Evolutionary conservation across 768 basidiomycete genomes (phyloP).

Genomic region (Kwoniella shandongensis): DNA sequence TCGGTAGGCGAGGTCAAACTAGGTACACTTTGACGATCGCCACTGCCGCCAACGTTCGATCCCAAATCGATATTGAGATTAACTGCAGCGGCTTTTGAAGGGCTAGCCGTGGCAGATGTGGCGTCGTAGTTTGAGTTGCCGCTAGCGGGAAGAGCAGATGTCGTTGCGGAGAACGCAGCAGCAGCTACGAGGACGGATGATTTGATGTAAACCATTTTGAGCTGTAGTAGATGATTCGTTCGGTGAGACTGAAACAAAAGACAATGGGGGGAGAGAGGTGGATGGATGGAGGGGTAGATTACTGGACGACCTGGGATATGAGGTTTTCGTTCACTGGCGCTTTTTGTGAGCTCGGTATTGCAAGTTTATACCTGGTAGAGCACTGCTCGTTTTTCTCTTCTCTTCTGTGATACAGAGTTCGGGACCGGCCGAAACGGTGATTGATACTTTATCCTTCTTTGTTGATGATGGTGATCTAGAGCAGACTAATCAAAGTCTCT

Average conservation of each 20-base stretch:
- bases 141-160: slow-evolving; percentile 13
- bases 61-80: slow-evolving; percentile 12
- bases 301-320: slow-evolving; percentile 14
- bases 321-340: background rate
- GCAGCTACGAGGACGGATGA: slow-evolving; percentile 20
- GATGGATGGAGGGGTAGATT: slow-evolving; percentile 1
- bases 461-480: slow-evolving; percentile 14
- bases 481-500: background rate
- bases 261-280: slow-evolving; percentile 1
- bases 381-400: slow-evolving; percentile 6
- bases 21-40: too few species aligned
- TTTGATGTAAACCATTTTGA: slow-evolving; percentile 24
- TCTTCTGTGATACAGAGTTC: slow-evolving; percentile 2
- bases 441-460: slow-evolving; percentile 5
- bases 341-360: slow-evolving; percentile 1
- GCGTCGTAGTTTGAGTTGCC: too few species aligned
- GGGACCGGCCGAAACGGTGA: slow-evolving; percentile 14
- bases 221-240: background rate
- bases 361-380: slow-evolving; percentile 1
- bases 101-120: background rate
- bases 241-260: background rate
- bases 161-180: slow-evolving; percentile 16
- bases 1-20: too few species aligned
- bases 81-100: background rate
- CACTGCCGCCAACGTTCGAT: too few species aligned